These are phyloP conservation scores for Globisporangium canariense DNA, from an alignment of 352 stramenopile species.

Conservation along the genomic window DNA sequence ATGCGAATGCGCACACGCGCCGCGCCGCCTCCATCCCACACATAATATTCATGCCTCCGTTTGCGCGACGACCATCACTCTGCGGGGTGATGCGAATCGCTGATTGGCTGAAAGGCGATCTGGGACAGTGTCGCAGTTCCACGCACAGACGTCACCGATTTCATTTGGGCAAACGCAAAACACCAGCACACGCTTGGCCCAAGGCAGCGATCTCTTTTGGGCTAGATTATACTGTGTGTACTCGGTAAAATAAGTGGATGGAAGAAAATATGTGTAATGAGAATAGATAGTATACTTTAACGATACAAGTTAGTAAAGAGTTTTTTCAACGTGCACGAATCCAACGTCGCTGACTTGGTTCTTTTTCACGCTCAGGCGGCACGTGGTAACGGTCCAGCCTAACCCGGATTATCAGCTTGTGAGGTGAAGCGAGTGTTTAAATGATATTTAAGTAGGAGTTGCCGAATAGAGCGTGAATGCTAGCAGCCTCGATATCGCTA, in stretches of 20 bases:
- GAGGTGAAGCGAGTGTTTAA: too few relatives aligned
- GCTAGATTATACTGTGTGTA: background rate
- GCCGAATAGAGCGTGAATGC: too few relatives aligned
- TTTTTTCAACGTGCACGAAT: constrained; percentile 15
- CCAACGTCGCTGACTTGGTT: constrained; percentile 13
- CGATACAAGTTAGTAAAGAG: background rate
- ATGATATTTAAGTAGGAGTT: too few relatives aligned
- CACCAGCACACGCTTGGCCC: constrained; percentile 7
- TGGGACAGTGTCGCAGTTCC: constrained; percentile 15
- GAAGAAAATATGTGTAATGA: too few relatives aligned
- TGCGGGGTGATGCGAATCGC: background rate
- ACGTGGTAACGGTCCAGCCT: constrained; percentile 4
- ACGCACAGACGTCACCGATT: constrained; percentile 54
- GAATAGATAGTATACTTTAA: background rate
- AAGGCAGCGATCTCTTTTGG: background rate
- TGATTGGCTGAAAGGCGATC: constrained; percentile 13
- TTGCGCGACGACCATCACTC: background rate
- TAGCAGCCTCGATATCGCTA: too few relatives aligned
- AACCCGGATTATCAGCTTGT: background rate
- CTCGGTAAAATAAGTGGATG: too few relatives aligned
- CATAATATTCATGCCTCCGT: too few relatives aligned
- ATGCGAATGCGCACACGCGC: background rate
- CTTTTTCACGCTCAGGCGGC: constrained; percentile 13
- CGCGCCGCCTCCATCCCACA: background rate
- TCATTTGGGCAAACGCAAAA: constrained; percentile 30